Percentiles rank a stretch among this genome's conserved stretches.
phyloP scores from a whole-genome alignment of 1,139 yeast species.

The Suhomyces bribrorum region DNA sequence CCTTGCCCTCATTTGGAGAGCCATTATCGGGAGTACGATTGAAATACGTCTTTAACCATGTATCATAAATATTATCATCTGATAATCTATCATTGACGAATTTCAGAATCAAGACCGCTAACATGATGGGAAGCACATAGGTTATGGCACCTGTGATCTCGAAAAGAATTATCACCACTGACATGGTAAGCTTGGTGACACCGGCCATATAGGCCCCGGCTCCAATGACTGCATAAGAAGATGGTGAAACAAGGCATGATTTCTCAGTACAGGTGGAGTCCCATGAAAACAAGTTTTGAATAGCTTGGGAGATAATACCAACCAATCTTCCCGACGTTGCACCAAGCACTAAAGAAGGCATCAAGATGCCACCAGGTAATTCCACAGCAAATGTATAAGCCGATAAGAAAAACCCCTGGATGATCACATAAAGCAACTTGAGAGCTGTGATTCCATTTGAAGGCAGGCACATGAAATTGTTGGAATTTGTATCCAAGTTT shows the following conservation, averaged over 20 bases:
- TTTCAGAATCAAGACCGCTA: conserved; percentile 55
- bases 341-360: conserved; percentile 74
- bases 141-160: conserved; percentile 63
- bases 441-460: conserved; percentile 29
- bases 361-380: conserved; percentile 73
- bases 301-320: conserved; percentile 58
- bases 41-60: conserved; percentile 38
- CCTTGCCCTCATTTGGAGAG: conserved; percentile 38
- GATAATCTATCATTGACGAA: conserved; percentile 50
- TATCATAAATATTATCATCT: conserved; percentile 51
- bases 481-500: conserved; percentile 23
- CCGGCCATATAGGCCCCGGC: conserved; percentile 62
- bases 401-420: conserved; percentile 58
- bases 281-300: conserved; percentile 47
- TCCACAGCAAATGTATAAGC: conserved; percentile 66
- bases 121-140: conserved; percentile 61
- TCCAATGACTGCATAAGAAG: conserved; percentile 63
- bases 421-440: conserved; percentile 46
- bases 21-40: conserved; percentile 19
- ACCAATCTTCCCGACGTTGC: conserved; percentile 68
- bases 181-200: conserved; percentile 55
- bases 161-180: conserved; percentile 57
- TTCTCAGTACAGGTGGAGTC: conserved; percentile 51
- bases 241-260: conserved; percentile 57
- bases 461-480: conserved; percentile 38